Evolutionary conservation across 2,329 filamentous ascomycete genomes (phyloP), one percentile per base, ranked within the genome.

Genomic region (Chalara sp.): DNA sequence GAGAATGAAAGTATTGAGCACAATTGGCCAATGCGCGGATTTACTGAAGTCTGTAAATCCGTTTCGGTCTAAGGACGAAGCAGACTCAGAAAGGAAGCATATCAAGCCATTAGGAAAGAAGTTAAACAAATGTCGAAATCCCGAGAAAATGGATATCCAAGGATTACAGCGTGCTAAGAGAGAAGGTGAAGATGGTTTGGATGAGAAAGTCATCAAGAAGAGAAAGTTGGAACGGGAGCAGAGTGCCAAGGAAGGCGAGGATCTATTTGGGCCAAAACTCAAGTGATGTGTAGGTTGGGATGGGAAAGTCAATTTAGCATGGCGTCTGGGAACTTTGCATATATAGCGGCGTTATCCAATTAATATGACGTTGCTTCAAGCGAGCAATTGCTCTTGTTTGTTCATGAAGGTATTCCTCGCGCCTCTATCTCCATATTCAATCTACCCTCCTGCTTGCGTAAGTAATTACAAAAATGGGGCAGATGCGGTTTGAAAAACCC

Each of bases 91-190:
- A 56, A 64, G 63, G 48, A 72, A 73, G 47, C 68, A 76, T 29
- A 74, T 82, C 58, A 79, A 79, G 41, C 76, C 77, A 0, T 68
- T 89, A 10, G 76, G 81, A 12, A 81, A 78, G 67, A 90, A 89
- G 64, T 72, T 91, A n/a, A 81, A 79, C 53, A 80, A 77, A 59
- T 91, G 87, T 59, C 75, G 83, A 51, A 87, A 92, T 61, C 86
- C 87, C 0, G 84, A 88, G 58, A 80, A 86, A 51, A 80, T 77
- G 43, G 84, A 90, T 64, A 68, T 89, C 5, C 81, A 89, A 28
- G 81, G 81, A 47, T 69, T 86, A 32, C 53, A 58, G 46, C 76
- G 77, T 56, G 78, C 80, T 13, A 75, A 83, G 60, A 80, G 79
- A 47, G 77, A 81, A 6, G 52, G 67, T 30, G 62, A 70, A 7